Conservation (phyloP, 495 filamentous ascomycete species). For the Trichoderma gamsii region DNA sequence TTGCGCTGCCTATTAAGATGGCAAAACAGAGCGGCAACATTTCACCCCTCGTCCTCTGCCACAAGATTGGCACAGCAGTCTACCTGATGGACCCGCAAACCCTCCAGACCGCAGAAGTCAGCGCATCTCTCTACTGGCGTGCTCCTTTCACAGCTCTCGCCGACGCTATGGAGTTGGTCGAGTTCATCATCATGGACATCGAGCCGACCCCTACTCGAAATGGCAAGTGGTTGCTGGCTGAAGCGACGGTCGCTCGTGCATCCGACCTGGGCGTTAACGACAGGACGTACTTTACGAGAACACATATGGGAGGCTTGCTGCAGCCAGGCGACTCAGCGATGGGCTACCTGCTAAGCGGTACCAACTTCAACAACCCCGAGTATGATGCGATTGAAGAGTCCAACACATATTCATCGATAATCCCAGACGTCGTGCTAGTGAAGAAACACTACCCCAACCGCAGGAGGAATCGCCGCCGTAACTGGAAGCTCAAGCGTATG, state of each 20-base stretch:
- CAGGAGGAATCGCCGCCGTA: conserved; percentile 72
- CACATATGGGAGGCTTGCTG: conserved; percentile 81
- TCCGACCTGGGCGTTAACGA: conserved; percentile 86
- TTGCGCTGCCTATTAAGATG: conserved; percentile 83
- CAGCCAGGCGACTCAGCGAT: conserved; percentile 87
- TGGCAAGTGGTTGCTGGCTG: conserved; percentile 77
- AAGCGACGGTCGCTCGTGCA: conserved; percentile 79
- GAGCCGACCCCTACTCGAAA: conserved; percentile 68
- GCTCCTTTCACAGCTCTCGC: conserved; percentile 76
- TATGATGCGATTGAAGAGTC: conserved; percentile 73
- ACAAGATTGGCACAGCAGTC: conserved; percentile 80
- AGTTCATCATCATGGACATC: conserved; percentile 94
- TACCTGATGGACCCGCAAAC: conserved; percentile 88
- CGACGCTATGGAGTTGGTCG: conserved; percentile 76
- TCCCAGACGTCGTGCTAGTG: conserved; percentile 90
- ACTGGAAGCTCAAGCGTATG: conserved; percentile 95
- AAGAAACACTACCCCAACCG: conserved; percentile 91
- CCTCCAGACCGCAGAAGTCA: conserved; percentile 82
- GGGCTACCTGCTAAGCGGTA: conserved; percentile 80
- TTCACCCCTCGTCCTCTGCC: conserved; percentile 71
- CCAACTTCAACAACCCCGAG: conserved; percentile 83
- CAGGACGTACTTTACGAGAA: conserved; percentile 76
- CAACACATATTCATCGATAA: conserved; percentile 59
- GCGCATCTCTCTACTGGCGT: conserved; percentile 77
- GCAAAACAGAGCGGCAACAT: conserved; percentile 84